Evolutionary conservation across 2,329 filamentous ascomycete species (phyloP).

Genomic region (Xylaria sp.): DNA sequence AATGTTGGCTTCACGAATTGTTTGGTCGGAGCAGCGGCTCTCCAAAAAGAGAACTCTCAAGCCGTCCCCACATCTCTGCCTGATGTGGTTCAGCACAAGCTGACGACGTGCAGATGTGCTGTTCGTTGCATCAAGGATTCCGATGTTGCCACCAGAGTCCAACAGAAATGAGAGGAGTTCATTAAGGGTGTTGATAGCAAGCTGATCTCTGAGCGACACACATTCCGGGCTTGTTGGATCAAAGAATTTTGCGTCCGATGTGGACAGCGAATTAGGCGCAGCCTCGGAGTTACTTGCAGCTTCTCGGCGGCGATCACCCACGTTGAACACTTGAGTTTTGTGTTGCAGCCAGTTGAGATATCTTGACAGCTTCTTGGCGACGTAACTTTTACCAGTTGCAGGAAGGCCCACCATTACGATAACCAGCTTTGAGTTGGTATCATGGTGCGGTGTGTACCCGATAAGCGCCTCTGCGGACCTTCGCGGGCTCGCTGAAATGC

Average conservation of each 20-base stretch:
- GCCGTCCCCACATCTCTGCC: slow-evolving; percentile 2
- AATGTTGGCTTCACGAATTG: slow-evolving; percentile 31
- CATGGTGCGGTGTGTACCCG: slow-evolving; percentile 25
- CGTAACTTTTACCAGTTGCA: slow-evolving; percentile 32
- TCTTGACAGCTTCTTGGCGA: slow-evolving; percentile 32
- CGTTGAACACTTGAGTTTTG: slow-evolving; percentile 30
- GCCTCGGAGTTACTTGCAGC: slow-evolving; percentile 15
- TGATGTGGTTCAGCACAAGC: slow-evolving; percentile 26
- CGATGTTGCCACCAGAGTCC: slow-evolving; percentile 25
- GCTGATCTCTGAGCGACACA: slow-evolving; percentile 32
- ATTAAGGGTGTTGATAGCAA: slow-evolving; percentile 31
- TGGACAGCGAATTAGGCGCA: slow-evolving; percentile 12
- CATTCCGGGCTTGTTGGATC: slow-evolving; percentile 28
- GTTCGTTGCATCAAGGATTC: slow-evolving; percentile 34
- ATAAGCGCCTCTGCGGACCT: slow-evolving; percentile 29
- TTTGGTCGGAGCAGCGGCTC: slow-evolving; percentile 26
- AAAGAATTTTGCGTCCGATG: slow-evolving; percentile 26
- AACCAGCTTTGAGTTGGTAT: slow-evolving; percentile 26
- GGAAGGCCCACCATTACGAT: slow-evolving; percentile 34
- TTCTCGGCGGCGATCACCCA: slow-evolving; percentile 28
- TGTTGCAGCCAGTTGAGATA: slow-evolving; percentile 34
- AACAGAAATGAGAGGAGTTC: slow-evolving; percentile 28
- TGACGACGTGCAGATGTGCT: slow-evolving; percentile 29
- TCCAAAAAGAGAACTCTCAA: slow-evolving; percentile 29
- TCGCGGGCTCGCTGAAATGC: slow-evolving; percentile 11